Base-by-base conservation (phyloP, 2,329 filamentous ascomycete species). In the Neopestalotiopsis rosae region DNA sequence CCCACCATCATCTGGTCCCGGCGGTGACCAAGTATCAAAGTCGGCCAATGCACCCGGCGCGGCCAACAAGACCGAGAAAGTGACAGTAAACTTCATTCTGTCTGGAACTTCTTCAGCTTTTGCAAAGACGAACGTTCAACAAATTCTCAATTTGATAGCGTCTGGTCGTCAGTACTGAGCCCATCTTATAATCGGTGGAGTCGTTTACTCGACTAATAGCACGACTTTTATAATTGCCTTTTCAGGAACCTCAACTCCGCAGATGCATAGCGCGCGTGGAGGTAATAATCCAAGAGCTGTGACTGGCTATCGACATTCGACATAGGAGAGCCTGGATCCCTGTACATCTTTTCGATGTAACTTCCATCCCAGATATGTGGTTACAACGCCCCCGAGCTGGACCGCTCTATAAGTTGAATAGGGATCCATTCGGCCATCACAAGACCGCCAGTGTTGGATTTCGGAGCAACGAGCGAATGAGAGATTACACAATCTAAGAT, bases 1-100 rank as follows among this genome's bases (percentile, higher is more conserved):
- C 40, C 13, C 45, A 65, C 62, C 34, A n/a, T 65, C 62, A 28
- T 52, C 62, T 65, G 62, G 62, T 14, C 62, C 62, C 7, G 62
- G 38, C 24, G 62, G 62, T 14, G 38, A 34, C 62, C 62, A 65
- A 17, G 38, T 24, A 13, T 49, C 30, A 34, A 63, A 63, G 10
- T 63, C 57, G 2, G 57, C 57, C 24, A 59, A 30, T 6, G 24
- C 28, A 5, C 7, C 24, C 24, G 57, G 57, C 13, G 28, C 57
- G 30, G 28, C 57, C 24, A 34, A n/a, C 24, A 59, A 10, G 17
- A 59, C 4, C n/a, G 57, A 30, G 24, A 59, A 24, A n/a, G 57
- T 17, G 30, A 10, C 30, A 14, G 10, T 30, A 17, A 59, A 34
- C 30, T 59, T 59, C 57, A 59, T 59, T 28, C 10, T 59, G 57